Base-by-base conservation (phyloP, 768 basidiomycete species). In the Boletus speciosus region DNA sequence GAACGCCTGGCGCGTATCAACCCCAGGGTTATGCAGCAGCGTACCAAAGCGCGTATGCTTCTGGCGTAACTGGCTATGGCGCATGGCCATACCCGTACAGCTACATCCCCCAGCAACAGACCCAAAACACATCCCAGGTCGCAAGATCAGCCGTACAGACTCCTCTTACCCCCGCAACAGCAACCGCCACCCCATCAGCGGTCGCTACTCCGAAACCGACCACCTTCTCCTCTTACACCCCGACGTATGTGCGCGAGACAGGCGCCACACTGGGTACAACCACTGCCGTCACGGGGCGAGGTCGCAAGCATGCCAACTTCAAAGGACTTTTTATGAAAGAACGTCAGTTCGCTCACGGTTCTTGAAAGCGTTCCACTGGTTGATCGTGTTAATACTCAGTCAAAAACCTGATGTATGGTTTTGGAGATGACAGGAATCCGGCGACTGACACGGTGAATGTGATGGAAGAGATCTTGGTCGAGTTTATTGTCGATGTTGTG, bases 391-490 rank as follows among this genome's bases (percentile, higher is more conserved):
- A 5, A 15, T 8, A 52, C 51, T 49, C 61, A 92, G 92, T 94
- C 54, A 84, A 86, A 61, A 89, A 80, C 56, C 73, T 94, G 47
- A 93, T 93, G 92, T 95, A 93, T 65, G 93, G 90, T 29, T 97
- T 96, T 70, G 93, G 93, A 11, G 93, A 97, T 67, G 92, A 93
- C 66, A 79, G 88, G 15, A 89, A 91, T 60, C 90, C 93, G 1
- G 86, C 91, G 3, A 87, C 82, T 37, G 93, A 97, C 62, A 89
- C 90, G 0, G 89, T 94, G 27, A 86, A 83, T 59, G 88, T 95
- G 37, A 90, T 96, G 90, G 93, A 96, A 66, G 93, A 96, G 66
- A 93, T 96, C 49, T 73, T 96, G 47, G 81, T 93, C 40, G 92
- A 94, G 68, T 94, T 90, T 59, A 90, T 97, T 60, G 83, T 85